phyloP scores from a whole-genome alignment of 1,139 yeast species.

The Taiozyma sp. region DNA sequence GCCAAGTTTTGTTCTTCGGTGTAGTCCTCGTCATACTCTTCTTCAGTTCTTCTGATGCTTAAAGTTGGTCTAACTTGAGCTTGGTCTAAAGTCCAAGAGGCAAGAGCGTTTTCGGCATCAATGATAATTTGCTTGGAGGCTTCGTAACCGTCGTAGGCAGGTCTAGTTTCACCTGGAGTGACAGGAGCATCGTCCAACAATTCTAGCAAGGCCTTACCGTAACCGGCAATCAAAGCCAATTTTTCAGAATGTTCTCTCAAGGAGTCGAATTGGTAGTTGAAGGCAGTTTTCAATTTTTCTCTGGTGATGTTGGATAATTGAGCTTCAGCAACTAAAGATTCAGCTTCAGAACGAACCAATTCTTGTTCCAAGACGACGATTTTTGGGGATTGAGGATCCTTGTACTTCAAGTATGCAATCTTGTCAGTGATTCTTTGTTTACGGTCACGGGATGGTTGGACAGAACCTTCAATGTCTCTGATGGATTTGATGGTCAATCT shows the following conservation, averaged over 20 bases:
- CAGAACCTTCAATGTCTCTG: conserved; percentile 95
- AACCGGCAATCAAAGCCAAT: conserved; percentile 94
- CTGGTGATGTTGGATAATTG: conserved; percentile 97
- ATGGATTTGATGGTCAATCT: conserved; percentile 92
- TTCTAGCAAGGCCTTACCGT: conserved; percentile 96
- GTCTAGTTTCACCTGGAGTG: conserved; percentile 99
- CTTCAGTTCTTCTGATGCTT: conserved; percentile 72
- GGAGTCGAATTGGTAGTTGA: conserved; percentile 95
- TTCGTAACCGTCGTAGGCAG: conserved; percentile 97
- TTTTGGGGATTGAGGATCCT: conserved; percentile 97
- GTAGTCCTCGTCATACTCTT: conserved; percentile 53
- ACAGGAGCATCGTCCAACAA: conserved; percentile 94
- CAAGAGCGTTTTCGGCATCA: conserved; percentile 94
- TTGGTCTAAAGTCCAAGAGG: conserved; percentile 93
- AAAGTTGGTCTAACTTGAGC: conserved; percentile 94
- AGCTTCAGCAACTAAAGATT: conserved; percentile 97
- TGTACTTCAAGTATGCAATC: conserved; percentile 95
- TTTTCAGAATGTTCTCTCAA: conserved; percentile 95
- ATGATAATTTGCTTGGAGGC: conserved; percentile 96
- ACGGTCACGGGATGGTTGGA: conserved; percentile 97
- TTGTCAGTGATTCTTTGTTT: conserved; percentile 97
- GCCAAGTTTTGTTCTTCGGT: conserved; percentile 35
- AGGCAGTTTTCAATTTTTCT: conserved; percentile 95
- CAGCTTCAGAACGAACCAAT: conserved; percentile 98
- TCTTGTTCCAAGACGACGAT: conserved; percentile 95